Evolutionary conservation across 768 basidiomycete genomes (phyloP).

Genomic region (Lentinula detonsa): DNA sequence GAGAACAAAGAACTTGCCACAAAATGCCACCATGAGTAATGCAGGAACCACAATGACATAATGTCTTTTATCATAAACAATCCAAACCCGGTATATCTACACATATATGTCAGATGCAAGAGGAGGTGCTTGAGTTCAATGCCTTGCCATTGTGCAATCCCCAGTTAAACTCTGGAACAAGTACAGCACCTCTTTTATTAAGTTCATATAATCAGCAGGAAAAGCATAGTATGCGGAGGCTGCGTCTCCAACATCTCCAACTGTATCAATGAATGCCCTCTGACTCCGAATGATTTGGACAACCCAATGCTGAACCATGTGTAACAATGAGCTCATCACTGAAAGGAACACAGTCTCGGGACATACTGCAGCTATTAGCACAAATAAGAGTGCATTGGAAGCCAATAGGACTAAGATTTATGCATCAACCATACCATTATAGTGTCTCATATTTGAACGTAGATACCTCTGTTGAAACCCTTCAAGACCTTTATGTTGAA

Average conservation of each 20-base stretch:
- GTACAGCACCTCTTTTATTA: conserved; percentile 1
- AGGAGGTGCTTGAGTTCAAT: background rate
- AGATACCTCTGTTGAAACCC: background rate
- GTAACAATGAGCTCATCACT: no score
- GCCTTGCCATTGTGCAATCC: background rate
- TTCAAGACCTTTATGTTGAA: background rate
- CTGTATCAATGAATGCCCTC: background rate
- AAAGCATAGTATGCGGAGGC: background rate
- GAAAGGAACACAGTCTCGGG: background rate
- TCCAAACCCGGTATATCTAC: background rate
- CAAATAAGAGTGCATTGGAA: background rate
- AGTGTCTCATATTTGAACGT: background rate
- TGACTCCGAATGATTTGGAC: conserved; percentile 1
- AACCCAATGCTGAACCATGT: background rate
- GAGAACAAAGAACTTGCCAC: background rate
- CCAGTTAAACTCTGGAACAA: background rate
- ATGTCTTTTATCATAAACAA: background rate
- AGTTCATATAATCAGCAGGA: background rate
- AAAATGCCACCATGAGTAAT: background rate
- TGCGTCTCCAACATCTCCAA: background rate
- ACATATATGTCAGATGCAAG: background rate
- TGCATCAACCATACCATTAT: background rate
- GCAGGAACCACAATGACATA: background rate
- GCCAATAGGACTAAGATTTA: background rate
- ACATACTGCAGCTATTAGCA: background rate